These are phyloP conservation scores for Leishmania lainsoni DNA, from an alignment of 208 protist genomes.

Conservation along the genomic window DNA sequence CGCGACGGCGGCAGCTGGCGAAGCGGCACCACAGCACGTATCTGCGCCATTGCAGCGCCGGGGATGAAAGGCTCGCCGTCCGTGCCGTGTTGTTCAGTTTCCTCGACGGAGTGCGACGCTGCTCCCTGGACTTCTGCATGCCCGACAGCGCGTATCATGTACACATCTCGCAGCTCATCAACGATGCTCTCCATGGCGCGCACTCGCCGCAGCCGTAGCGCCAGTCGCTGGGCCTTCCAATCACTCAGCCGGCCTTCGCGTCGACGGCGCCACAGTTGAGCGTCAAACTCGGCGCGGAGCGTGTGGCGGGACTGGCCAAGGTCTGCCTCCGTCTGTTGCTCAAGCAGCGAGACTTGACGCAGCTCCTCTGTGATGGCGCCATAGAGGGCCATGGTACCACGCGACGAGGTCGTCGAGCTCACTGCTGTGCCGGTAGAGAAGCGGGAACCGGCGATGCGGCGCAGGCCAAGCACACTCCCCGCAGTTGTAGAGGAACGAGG, in stretches of 20 bases:
- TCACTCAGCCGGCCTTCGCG: conserved; percentile 45
- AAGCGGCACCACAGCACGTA: conserved; percentile 24
- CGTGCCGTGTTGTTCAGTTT: conserved; percentile 5
- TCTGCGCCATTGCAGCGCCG: not conserved
- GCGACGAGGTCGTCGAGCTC: conserved; percentile 44
- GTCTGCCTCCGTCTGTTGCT: conserved; percentile 26
- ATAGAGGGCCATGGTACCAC: conserved; percentile 61
- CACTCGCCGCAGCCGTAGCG: conserved; percentile 47
- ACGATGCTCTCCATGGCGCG: conserved; percentile 48
- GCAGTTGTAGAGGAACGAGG: not conserved
- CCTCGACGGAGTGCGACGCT: not conserved
- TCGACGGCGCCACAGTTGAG: conserved; percentile 26
- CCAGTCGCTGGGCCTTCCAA: conserved; percentile 61
- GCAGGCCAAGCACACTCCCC: conserved; percentile 34
- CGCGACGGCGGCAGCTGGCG: conserved; percentile 14
- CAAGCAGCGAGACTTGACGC: conserved; percentile 34
- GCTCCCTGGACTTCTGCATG: not conserved
- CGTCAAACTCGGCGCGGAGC: conserved; percentile 46
- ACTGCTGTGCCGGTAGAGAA: conserved; percentile 24
- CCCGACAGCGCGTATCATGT: conserved; percentile 27
- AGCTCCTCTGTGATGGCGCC: conserved; percentile 72
- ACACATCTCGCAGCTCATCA: conserved; percentile 57
- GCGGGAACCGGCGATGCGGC: conserved; percentile 16
- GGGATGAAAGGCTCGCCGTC: not conserved
- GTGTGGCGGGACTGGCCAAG: conserved; percentile 28